These are phyloP conservation scores for Carallia pectinifolia DNA, from an alignment of 345 rosid genomes.

Conservation along the genomic window DNA sequence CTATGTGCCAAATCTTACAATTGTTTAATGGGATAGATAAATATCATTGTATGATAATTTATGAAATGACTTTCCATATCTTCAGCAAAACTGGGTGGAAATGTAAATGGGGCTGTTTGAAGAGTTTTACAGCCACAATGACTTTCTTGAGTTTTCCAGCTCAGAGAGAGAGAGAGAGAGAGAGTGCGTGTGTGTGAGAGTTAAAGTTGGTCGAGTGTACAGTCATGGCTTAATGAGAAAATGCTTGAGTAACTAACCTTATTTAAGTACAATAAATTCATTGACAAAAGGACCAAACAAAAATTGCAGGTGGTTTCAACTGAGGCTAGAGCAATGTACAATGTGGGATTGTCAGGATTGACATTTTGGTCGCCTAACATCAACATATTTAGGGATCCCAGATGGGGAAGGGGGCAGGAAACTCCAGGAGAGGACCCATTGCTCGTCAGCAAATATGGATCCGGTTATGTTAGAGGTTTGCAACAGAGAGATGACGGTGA, in stretches of 20 bases:
- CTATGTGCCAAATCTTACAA: not conserved
- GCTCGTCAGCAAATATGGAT: constrained; percentile 71
- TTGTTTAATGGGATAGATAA: constrained; percentile 5
- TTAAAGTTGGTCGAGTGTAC: too few relatives aligned
- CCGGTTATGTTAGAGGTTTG: constrained; percentile 66
- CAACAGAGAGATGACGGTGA: constrained; percentile 58
- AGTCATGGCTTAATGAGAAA: not conserved
- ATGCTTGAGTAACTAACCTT: not conserved
- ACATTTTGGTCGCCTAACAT: constrained; percentile 94
- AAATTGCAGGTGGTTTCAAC: constrained; percentile 72
- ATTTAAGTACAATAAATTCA: not conserved
- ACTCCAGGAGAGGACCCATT: constrained; percentile 97
- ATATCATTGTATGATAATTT: not conserved
- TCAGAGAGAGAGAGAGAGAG: too few relatives aligned
- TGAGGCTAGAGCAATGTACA: constrained; percentile 97
- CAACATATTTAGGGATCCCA: constrained; percentile 87
- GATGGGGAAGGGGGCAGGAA: constrained; percentile 97
- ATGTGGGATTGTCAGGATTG: constrained; percentile 83
- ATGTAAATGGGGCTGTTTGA: not conserved
- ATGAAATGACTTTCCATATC: constrained; percentile 3
- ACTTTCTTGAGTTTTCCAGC: too few relatives aligned
- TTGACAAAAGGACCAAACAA: not conserved
- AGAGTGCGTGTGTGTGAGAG: too few relatives aligned
- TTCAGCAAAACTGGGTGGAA: not conserved
- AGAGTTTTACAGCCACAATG: not conserved